These are phyloP conservation scores for Petrea volubilis DNA, from an alignment of 257 asterid genomes.

Conservation along the genomic window DNA sequence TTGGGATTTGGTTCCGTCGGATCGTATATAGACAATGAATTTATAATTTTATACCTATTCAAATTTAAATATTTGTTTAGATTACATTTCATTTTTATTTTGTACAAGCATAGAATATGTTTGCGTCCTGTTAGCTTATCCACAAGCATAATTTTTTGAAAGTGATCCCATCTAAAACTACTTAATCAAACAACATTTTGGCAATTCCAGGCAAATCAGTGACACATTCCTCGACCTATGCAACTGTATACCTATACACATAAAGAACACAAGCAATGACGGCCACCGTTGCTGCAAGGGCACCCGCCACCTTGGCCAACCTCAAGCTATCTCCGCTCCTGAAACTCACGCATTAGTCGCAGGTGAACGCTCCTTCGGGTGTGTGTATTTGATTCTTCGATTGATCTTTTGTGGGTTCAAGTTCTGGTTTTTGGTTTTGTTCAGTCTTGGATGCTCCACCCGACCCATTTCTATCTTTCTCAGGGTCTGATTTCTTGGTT, in stretches of 20 bases:
- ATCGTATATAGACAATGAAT: too few species aligned
- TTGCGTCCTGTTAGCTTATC: too few species aligned
- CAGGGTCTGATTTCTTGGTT: neutral
- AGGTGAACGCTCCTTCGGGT: neutral
- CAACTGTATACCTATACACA: constrained; percentile 38
- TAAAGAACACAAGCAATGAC: constrained; percentile 41
- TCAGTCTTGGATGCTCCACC: neutral
- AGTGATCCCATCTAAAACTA: neutral
- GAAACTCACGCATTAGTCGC: too few species aligned
- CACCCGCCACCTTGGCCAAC: constrained; percentile 30
- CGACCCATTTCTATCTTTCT: neutral
- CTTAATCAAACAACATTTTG: neutral
- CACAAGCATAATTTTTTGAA: too few species aligned
- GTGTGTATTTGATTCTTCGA: neutral
- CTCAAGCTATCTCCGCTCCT: neutral
- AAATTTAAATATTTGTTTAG: too few species aligned
- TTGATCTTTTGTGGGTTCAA: neutral
- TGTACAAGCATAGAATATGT: too few species aligned
- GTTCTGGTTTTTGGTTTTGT: neutral
- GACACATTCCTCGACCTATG: neutral
- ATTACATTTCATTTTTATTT: too few species aligned
- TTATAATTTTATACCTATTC: too few species aligned
- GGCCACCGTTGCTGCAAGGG: constrained; percentile 31
- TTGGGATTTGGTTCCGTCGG: too few species aligned
- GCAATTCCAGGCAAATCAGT: neutral